A percentile compares a stretch with the other conserved stretches of the same genome.
Evolutionary conservation across 2,329 filamentous ascomycete species (phyloP).

Genomic region (Microcyclosporella mali): DNA sequence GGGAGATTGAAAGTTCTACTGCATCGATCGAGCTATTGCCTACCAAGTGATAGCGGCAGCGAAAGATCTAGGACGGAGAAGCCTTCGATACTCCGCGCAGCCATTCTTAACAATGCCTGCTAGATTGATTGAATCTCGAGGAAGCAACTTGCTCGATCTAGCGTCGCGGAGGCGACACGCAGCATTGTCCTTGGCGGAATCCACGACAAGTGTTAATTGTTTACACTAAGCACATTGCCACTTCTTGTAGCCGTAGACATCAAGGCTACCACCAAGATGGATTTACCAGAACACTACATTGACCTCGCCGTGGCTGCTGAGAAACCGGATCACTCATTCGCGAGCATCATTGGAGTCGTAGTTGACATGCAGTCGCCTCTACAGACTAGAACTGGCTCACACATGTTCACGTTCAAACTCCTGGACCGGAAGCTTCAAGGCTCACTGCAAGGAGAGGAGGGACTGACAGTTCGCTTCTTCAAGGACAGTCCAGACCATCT

Average conservation of each 20-base stretch:
- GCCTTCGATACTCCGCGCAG: too few species aligned
- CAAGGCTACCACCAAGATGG: constrained; percentile 6
- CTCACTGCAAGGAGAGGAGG: constrained; percentile 13
- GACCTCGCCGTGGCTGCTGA: constrained; percentile 21
- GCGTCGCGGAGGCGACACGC: constrained; percentile 1
- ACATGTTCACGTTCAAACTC: constrained; percentile 33
- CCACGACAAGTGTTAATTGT: too few species aligned
- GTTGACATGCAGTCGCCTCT: constrained; percentile 54
- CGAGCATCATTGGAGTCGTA: constrained; percentile 65
- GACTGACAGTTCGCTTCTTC: constrained; percentile 55
- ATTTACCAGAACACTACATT: constrained; percentile 21
- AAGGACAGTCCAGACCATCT: constrained; percentile 33
- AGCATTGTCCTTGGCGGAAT: not conserved
- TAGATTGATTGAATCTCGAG: too few species aligned
- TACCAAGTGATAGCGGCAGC: too few species aligned
- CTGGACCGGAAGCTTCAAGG: constrained; percentile 30
- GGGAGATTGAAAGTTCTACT: too few species aligned
- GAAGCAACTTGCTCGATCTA: too few species aligned
- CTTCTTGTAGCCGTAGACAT: too few species aligned
- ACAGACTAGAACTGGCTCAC: constrained; percentile 43
- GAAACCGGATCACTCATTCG: constrained; percentile 21
- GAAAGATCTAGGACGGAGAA: too few species aligned
- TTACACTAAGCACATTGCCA: too few species aligned
- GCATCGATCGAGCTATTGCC: too few species aligned
- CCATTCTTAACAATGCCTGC: too few species aligned